Evolutionary conservation across 2,329 filamentous ascomycete species (phyloP).

Genomic region (Pseudonectria foliicola): DNA sequence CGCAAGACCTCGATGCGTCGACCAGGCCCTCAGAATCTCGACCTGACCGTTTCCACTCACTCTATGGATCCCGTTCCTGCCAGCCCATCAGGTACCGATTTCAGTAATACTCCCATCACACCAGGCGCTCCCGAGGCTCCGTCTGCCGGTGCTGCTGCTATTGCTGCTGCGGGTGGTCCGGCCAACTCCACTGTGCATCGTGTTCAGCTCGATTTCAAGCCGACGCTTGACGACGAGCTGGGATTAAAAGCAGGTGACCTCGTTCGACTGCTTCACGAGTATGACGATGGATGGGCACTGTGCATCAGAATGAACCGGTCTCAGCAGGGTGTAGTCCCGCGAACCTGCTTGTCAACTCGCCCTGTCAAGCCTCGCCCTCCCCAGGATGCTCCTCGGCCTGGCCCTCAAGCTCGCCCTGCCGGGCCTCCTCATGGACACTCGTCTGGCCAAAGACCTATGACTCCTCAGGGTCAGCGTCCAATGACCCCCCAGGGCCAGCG

Average conservation of each 20-base stretch:
- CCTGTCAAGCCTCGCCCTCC: conserved; percentile 77
- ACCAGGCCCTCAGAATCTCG: conserved; percentile 42
- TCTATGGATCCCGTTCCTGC: conserved; percentile 35
- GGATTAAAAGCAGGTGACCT: conserved; percentile 74
- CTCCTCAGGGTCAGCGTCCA: conserved; percentile 19
- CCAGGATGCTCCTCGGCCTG: conserved; percentile 40
- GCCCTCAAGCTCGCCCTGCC: conserved; percentile 43
- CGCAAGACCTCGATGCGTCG: conserved; percentile 53
- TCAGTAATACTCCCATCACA: conserved; percentile 48
- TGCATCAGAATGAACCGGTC: conserved; percentile 87
- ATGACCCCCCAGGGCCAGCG: conserved; percentile 25
- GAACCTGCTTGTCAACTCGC: conserved; percentile 86
- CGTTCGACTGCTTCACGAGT: conserved; percentile 86
- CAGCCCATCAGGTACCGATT: conserved; percentile 58
- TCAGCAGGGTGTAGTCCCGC: conserved; percentile 84
- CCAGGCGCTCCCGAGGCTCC: conserved; percentile 34
- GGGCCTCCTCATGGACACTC: conserved; percentile 18
- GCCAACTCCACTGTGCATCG: conserved; percentile 67
- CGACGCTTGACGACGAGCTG: conserved; percentile 88
- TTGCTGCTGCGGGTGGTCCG: conserved; percentile 56
- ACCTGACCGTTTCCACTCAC: conserved; percentile 42
- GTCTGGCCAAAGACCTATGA: conserved; percentile 12
- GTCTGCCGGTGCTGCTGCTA: conserved; percentile 49
- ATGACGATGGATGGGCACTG: conserved; percentile 97
- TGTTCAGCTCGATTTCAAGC: conserved; percentile 89